Percentiles rank a stretch among this genome's conserved stretches.
Evolutionary conservation across 176 grass and related monocot genomes (phyloP).

Genomic region (Triticum urartu): DNA sequence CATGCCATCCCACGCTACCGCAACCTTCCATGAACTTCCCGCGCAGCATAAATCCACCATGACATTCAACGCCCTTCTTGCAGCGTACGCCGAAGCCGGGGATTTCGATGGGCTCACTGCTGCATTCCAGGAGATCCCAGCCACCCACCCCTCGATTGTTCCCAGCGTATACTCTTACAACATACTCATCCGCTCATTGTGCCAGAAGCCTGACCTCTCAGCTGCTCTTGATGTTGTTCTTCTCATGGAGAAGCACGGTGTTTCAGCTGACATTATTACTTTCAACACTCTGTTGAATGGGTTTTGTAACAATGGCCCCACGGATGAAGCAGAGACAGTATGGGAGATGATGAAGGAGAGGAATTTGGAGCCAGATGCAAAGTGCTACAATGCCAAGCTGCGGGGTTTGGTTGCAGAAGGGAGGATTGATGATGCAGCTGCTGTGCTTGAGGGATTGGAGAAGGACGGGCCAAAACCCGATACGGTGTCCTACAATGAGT

Average conservation of each 20-base stretch:
- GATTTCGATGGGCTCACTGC: slow-evolving; percentile 21
- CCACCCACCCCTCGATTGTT: slow-evolving; percentile 26
- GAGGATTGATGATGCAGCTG: slow-evolving; percentile 34
- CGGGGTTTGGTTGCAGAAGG: slow-evolving; percentile 39
- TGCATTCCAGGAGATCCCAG: slow-evolving; percentile 44
- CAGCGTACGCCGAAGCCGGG: not conserved
- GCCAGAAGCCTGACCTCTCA: slow-evolving; percentile 41
- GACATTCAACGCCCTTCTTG: slow-evolving; percentile 50
- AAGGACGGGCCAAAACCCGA: slow-evolving; percentile 56
- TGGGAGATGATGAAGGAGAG: slow-evolving; percentile 69
- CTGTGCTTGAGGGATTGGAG: slow-evolving; percentile 51
- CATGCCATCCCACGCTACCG: slow-evolving; percentile 49
- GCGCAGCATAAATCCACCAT: slow-evolving; percentile 25
- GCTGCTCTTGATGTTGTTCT: slow-evolving; percentile 37
- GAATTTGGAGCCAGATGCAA: slow-evolving; percentile 35
- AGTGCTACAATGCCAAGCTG: slow-evolving; percentile 59
- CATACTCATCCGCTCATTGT: slow-evolving; percentile 42
- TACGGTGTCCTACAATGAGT: slow-evolving; percentile 51
- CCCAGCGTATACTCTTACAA: slow-evolving; percentile 53
- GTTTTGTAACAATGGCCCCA: slow-evolving; percentile 19
- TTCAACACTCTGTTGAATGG: slow-evolving; percentile 55
- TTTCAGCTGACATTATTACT: slow-evolving; percentile 30
- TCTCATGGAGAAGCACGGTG: slow-evolving; percentile 49
- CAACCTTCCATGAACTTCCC: slow-evolving; percentile 42
- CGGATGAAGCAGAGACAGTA: slow-evolving; percentile 32